These are phyloP conservation scores for Aureobasidium mangrovei DNA, from an alignment of 2,329 filamentous ascomycete species.

Conservation along the genomic window DNA sequence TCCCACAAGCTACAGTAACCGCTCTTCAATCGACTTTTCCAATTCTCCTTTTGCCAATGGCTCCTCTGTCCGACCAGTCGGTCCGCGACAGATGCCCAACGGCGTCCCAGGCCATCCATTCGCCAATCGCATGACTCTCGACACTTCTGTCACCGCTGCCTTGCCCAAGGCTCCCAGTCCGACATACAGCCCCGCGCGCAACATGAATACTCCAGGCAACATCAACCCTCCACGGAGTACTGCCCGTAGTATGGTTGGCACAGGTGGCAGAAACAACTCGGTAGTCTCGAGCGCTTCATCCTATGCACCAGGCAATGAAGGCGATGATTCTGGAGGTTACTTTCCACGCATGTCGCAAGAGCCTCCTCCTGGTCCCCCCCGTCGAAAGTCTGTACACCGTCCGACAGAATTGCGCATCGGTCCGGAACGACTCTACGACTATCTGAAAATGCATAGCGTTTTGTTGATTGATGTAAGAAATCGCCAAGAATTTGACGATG, in stretches of 20 bases:
- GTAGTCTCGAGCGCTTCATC: slow-evolving; percentile 28
- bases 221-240: slow-evolving; percentile 58
- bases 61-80: slow-evolving; percentile 27
- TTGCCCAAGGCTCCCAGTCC: slow-evolving; percentile 65
- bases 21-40: slow-evolving; percentile 20
- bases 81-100: slow-evolving; percentile 47
- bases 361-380: slow-evolving; percentile 21
- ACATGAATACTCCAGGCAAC: slow-evolving; percentile 56
- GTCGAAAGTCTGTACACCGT: slow-evolving; percentile 38
- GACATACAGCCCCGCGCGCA: slow-evolving; percentile 69
- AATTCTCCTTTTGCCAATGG: slow-evolving; percentile 6
- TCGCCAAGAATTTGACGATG: slow-evolving; percentile 73
- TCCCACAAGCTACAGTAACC: slow-evolving; percentile 29
- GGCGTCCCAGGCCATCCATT: slow-evolving; percentile 15
- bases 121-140: slow-evolving; percentile 33
- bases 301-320: slow-evolving; percentile 30
- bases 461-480: slow-evolving; percentile 79
- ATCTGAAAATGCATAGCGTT: slow-evolving; percentile 58
- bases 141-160: slow-evolving; percentile 44
- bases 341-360: slow-evolving; percentile 28
- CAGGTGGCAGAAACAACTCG: slow-evolving; percentile 46
- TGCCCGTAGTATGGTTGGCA: slow-evolving; percentile 53
- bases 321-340: slow-evolving; percentile 28
- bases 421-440: slow-evolving; percentile 61
- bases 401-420: slow-evolving; percentile 54